A percentile compares a stretch with the other conserved stretches of the same genome.
Evolutionary conservation across 164 flowering plant species (phyloP).

Genomic region (Protea cynaroides): DNA sequence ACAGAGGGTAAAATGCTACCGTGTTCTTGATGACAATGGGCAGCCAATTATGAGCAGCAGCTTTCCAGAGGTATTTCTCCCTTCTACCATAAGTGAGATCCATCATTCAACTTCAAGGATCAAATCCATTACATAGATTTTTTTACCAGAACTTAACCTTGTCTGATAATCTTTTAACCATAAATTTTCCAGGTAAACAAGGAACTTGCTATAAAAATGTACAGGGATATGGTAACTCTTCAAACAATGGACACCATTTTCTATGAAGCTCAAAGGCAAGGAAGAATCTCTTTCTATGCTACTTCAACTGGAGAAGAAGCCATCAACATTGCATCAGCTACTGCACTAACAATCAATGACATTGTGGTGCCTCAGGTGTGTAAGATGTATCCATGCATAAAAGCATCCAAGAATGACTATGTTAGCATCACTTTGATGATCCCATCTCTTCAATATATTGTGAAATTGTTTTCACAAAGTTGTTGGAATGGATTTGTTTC

Average conservation of each 20-base stretch:
- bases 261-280: constrained; percentile 89
- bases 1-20: constrained; percentile 55
- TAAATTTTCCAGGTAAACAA: constrained; percentile 36
- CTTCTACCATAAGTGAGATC: background rate
- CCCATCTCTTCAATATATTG: background rate
- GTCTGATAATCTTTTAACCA: background rate
- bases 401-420: background rate
- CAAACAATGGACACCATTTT: constrained; percentile 70
- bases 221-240: constrained; percentile 61
- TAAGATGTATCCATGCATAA: background rate
- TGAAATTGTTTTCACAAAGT: too few species aligned
- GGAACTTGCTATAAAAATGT: constrained; percentile 67
- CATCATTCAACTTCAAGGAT: background rate
- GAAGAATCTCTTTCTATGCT: constrained; percentile 74
- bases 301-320: constrained; percentile 83
- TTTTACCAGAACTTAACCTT: background rate
- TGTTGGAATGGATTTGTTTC: too few species aligned
- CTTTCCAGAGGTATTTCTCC: constrained; percentile 29
- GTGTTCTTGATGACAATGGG: constrained; percentile 80
- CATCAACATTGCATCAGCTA: constrained; percentile 77
- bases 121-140: background rate
- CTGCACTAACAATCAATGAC: constrained; percentile 64
- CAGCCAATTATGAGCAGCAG: constrained; percentile 19
- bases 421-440: background rate
- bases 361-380: constrained; percentile 68